Evolutionary conservation across 2,329 filamentous ascomycete species (phyloP), one percentile per base, ranked within the genome.

Genomic region (Colletotrichum sp.): DNA sequence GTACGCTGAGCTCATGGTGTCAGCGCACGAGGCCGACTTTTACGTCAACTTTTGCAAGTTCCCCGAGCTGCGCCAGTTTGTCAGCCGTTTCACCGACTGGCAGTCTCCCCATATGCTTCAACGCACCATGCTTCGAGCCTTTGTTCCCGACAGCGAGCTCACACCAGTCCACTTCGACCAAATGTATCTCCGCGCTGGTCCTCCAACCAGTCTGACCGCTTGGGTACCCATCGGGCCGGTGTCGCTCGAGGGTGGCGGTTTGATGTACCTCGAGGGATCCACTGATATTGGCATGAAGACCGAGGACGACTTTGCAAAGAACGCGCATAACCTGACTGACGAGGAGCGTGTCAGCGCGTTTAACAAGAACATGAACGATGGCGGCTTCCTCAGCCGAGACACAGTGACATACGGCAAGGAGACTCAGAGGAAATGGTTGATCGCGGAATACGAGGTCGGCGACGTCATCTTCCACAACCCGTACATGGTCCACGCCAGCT

Each of bases 101-200:
- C n/a, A 30, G 3, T 57, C 66, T 28, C 66, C 66, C 10, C 66
- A 68, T 48, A 64, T 64, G 68, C 59, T 71, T 3, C 34, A 85
- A 9, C 83, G 90, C 44, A 90, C 89, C 3, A 80, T 92, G 18
- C 80, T 92, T 64, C 83, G 90, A 39, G 91, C 91, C 75, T 91
- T 91, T 77, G 89, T 88, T 1, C 90, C 90, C 0, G 86, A 86
- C 0, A 90, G 89, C 65, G 89, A 90, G 77, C 89, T 90, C 0
- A 92, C 91, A 75, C 90, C 90, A 0, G 90, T 92, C 5, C 90
- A 92, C 74, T 92, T 92, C 78, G 90, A 92, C 79, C 90, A 92
- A 81, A 91, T 89, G 32, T 92, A 92, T 77, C 80, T 92, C 57
- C 81, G 90, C 2, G 80, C 90, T 78, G 90, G 90, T 0, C 89